phyloP scores from a whole-genome alignment of 345 rosid genomes.

The Cardiospermum halicacabum region DNA sequence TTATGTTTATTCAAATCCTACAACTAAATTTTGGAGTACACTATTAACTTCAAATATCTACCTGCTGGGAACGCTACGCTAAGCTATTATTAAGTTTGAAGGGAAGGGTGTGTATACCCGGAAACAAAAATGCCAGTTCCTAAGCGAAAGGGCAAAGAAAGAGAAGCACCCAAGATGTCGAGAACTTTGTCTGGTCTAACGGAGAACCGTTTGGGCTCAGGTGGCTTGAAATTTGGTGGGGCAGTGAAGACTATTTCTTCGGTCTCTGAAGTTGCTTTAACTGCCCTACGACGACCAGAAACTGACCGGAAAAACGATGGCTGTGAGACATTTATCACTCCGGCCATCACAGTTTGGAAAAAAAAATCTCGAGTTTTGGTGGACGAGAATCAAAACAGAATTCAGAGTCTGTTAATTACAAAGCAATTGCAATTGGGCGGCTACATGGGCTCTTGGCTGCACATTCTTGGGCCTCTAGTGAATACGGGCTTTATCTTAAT shows the following conservation, averaged over 20 bases:
- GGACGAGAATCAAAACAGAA: neutral
- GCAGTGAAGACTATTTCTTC: slow-evolving; percentile 29
- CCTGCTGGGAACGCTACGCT: neutral
- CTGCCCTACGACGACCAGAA: slow-evolving; percentile 18
- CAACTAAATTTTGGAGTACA: too few species aligned
- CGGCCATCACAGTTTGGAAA: slow-evolving; percentile 45
- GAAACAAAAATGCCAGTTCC: slow-evolving; percentile 79
- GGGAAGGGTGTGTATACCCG: slow-evolving; percentile 37
- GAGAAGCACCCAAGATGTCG: slow-evolving; percentile 65
- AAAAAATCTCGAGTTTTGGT: neutral
- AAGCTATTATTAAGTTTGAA: neutral
- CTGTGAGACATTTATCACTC: slow-evolving; percentile 41
- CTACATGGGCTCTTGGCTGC: too few species aligned
- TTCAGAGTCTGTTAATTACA: too few species aligned
- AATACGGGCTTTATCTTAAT: too few species aligned
- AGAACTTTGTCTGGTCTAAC: slow-evolving; percentile 51
- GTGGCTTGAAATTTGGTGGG: slow-evolving; percentile 64
- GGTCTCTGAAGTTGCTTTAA: slow-evolving; percentile 43
- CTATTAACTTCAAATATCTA: neutral
- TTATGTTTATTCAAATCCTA: neutral
- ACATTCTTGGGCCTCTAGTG: too few species aligned
- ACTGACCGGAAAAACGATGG: slow-evolving; percentile 30
- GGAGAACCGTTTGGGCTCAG: slow-evolving; percentile 62
- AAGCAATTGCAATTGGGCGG: too few species aligned
- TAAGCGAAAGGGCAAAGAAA: slow-evolving; percentile 61